Evolutionary conservation across 1,284 basidiomycete genomes (phyloP).

Genomic region (Coriolopsis trogii): DNA sequence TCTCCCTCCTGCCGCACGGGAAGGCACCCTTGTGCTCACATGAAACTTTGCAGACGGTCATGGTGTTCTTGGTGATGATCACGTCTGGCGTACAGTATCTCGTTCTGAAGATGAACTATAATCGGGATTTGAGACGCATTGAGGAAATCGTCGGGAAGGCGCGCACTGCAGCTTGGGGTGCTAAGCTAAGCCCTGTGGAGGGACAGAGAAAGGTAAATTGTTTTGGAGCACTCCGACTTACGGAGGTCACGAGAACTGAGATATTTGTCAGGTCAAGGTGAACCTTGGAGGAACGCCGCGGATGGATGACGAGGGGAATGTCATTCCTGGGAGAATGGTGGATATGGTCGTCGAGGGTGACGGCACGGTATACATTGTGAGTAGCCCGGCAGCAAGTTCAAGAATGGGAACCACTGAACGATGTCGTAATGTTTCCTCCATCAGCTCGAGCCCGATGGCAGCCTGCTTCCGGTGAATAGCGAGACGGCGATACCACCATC

Average conservation of each 20-base stretch:
- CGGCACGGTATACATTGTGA: constrained; percentile 72
- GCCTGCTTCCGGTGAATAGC: constrained; percentile 55
- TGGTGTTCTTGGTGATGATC: constrained; percentile 74
- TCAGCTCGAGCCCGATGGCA: constrained; percentile 47
- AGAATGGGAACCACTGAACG: background rate
- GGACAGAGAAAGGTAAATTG: constrained; percentile 63
- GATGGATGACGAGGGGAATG: constrained; percentile 58
- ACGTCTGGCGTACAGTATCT: constrained; percentile 81
- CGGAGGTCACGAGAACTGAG: constrained; percentile 1
- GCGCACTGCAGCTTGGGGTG: constrained; percentile 73
- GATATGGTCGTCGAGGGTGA: constrained; percentile 80
- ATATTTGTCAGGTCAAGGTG: constrained; percentile 60
- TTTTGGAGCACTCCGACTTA: background rate
- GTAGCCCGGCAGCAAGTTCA: constrained; percentile 32
- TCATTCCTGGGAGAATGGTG: constrained; percentile 51
- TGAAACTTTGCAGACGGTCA: constrained; percentile 55
- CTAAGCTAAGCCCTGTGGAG: constrained; percentile 61
- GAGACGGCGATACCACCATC: constrained; percentile 50
- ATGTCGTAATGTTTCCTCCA: constrained; percentile 16
- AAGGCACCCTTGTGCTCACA: constrained; percentile 12
- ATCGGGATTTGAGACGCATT: constrained; percentile 70
- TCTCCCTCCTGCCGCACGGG: background rate
- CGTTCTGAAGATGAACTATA: constrained; percentile 78
- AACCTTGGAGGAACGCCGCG: constrained; percentile 60
- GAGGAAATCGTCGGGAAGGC: constrained; percentile 68